Base-by-base conservation (phyloP, 139 green algal species). In the Parachlorella kessleri region DNA sequence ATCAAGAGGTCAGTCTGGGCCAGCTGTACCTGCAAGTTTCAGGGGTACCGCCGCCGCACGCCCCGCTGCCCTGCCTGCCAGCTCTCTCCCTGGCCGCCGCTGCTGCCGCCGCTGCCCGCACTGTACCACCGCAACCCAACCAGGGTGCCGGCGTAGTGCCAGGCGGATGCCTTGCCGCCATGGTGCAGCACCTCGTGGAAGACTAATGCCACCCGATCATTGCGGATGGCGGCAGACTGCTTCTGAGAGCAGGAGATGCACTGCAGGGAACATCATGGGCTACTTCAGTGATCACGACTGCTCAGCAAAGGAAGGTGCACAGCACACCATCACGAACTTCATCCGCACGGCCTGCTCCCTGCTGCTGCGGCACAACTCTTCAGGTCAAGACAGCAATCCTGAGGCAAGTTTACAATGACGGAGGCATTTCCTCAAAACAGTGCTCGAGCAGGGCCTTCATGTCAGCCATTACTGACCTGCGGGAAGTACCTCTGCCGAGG, bases 231-330 rank as follows among this genome's bases (percentile, higher is more conserved):
- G 1, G 42, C 39, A 3, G 89, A 72, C 82, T 95, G 91, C 82
- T 85, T 88, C 26, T 84, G 59, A 21, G 36, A 88, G 86, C 91
- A 95, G 37, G 54, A 54, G 30, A 64, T 9, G 76, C 91, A 95
- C 85, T 95, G 89, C 36, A 85, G 79, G 77, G 82, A 91, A 80
- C 84, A 91, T 39, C 82, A n/a, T n/a, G n/a, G n/a, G n/a, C n/a
- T n/a, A n/a, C n/a, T n/a, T n/a, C n/a, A n/a, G n/a, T n/a, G n/a
- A n/a, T n/a, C n/a, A n/a, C n/a, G n/a, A n/a, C n/a, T n/a, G n/a
- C n/a, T n/a, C n/a, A n/a, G n/a, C n/a, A n/a, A n/a, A n/a, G n/a
- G n/a, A n/a, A n/a, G n/a, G n/a, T n/a, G n/a, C n/a, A n/a, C n/a
- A n/a, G n/a, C n/a, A n/a, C n/a, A n/a, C n/a, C n/a, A n/a, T n/a